Base-by-base conservation (phyloP, 306 rosid genomes). In the Oxytropis ochrocephala region DNA sequence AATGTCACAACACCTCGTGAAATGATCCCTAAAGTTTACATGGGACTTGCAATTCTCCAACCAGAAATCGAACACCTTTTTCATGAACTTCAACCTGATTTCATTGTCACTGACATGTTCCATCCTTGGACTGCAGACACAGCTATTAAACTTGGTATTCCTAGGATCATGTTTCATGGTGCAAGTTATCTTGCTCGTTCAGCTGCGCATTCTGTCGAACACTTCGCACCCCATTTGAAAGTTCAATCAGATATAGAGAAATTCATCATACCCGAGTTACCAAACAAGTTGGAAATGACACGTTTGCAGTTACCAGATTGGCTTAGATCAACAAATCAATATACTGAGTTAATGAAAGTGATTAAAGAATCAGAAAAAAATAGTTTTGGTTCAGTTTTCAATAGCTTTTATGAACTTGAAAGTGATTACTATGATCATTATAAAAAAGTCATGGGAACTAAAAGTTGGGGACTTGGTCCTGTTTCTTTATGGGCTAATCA, bases 81-180 rank as follows among this genome's bases (percentile, higher is more conserved):
- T 3, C 12, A 30, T 2, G 61, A 70, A 1, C 65, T 52, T 3
- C 27, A 29, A 3, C 77, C 85, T 1, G 85, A 81, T 17, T 84
- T 83, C 44, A 61, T 84, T 1, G 75, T 84, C 42, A 60, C 81
- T 1, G 85, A 84, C 61, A 42, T 84, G 75, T 78, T 79, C 50
- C 44, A 70, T 5, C 72, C 79, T 19, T 84, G 85, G 88, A 21
- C 75, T 0, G 78, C 13, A 0, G 84, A 84, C 11, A 58, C 41
- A 0, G 81, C 85, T 0, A 54, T 41, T 0, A 67, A 73, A 8
- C 42, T 78, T 0, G 70, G 61, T 0, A 73, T 84, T 33, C 84
- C 84, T 1, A 46, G 88, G 65, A 50, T 84, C 29, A 60, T 78
- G 53, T 81, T 81, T 35, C 56, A 33, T 0, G 61, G 54, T 1